Conservation (phyloP, 1,139 yeast genomes). For the Scheffersomyces segobiensis region DNA sequence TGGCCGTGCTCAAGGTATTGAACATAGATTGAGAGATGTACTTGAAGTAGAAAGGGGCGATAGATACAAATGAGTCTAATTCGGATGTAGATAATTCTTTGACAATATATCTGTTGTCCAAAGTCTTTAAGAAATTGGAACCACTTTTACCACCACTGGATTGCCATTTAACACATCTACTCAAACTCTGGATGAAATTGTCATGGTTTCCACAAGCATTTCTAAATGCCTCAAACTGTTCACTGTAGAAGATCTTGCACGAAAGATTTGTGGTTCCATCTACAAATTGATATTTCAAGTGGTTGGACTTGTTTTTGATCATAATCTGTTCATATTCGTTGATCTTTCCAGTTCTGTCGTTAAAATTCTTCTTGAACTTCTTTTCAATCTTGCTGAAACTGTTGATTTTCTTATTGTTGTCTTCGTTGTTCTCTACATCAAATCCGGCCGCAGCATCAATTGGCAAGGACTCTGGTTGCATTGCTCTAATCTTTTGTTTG, state of each 20-base stretch:
- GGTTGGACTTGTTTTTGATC: constrained; percentile 83
- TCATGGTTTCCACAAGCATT: constrained; percentile 78
- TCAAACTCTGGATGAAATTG: constrained; percentile 80
- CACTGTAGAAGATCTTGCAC: constrained; percentile 93
- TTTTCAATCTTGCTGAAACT: constrained; percentile 46
- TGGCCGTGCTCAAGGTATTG: constrained; percentile 90
- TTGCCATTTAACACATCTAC: constrained; percentile 94
- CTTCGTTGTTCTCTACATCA: constrained; percentile 22
- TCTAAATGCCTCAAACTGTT: constrained; percentile 93
- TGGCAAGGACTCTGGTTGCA: constrained; percentile 27
- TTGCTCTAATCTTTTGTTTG: constrained; percentile 55
- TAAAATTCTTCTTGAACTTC: constrained; percentile 39
- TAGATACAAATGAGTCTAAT: constrained; percentile 87
- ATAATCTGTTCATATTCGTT: constrained; percentile 59
- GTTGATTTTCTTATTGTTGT: constrained; percentile 34
- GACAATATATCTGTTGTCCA: constrained; percentile 85
- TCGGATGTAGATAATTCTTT: constrained; percentile 89
- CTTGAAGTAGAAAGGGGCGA: constrained; percentile 96
- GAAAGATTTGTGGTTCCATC: constrained; percentile 83
- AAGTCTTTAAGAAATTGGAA: constrained; percentile 85
- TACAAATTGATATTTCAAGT: constrained; percentile 85
- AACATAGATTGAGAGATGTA: constrained; percentile 94
- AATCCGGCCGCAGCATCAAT: constrained; percentile 12
- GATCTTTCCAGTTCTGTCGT: constrained; percentile 14
- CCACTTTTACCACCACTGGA: constrained; percentile 97